These are phyloP conservation scores for Hyphodiscus hymeniophilus DNA, from an alignment of 495 filamentous ascomycete species.

Conservation along the genomic window DNA sequence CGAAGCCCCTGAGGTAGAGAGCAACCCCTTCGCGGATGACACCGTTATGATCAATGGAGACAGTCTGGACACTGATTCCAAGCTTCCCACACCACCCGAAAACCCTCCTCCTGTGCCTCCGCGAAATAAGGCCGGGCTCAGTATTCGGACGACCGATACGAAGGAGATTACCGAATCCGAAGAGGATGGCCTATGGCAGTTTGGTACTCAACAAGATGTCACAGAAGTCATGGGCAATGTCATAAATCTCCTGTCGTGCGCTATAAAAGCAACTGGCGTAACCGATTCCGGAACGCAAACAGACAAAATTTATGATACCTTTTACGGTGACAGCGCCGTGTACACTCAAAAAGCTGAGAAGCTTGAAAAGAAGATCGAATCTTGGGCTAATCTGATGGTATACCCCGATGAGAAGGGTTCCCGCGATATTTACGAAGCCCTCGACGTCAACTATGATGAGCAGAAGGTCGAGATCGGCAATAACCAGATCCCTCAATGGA, in stretches of 20 bases:
- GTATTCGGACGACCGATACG: conserved; percentile 17
- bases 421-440: conserved; percentile 69
- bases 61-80: not conserved
- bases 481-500: conserved; percentile 56
- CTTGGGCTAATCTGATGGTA: conserved; percentile 29
- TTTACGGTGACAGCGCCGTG: conserved; percentile 26
- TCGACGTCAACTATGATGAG: conserved; percentile 76
- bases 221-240: conserved; percentile 92
- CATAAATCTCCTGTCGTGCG: conserved; percentile 80
- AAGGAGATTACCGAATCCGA: conserved; percentile 6
- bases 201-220: conserved; percentile 77
- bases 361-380: conserved; percentile 18
- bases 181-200: conserved; percentile 46
- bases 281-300: conserved; percentile 60
- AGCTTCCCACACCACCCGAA: conserved; percentile 11
- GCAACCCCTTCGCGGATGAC: not conserved
- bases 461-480: conserved; percentile 62
- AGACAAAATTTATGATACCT: conserved; percentile 64
- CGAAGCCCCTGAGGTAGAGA: conserved; percentile 1
- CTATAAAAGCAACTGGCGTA: conserved; percentile 58
- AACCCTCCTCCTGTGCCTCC: conserved; percentile 35
- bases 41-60: conserved; percentile 13
- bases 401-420: conserved; percentile 29
- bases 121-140: conserved; percentile 20
- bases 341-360: conserved; percentile 16